Percentiles rank a stretch among this genome's conserved stretches.
phyloP scores from a whole-genome alignment of 2,329 filamentous ascomycete genomes.

The Aotearoamyces nothofagi region DNA sequence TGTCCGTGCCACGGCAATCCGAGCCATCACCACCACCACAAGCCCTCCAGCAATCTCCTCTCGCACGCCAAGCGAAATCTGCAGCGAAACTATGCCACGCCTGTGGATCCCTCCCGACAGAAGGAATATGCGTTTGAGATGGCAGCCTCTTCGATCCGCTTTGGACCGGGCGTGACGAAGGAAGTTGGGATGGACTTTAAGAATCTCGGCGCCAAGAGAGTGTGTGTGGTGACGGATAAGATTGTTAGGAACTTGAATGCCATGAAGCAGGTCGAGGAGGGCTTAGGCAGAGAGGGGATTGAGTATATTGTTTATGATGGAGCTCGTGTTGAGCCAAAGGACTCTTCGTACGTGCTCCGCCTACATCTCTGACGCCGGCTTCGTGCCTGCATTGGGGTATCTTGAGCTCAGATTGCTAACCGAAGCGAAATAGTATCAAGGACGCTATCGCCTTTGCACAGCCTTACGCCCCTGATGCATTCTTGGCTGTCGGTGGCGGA shows the following conservation, averaged over 20 bases:
- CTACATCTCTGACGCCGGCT: not conserved
- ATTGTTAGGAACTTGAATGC: conserved; percentile 73
- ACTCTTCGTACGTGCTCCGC: conserved; percentile 53
- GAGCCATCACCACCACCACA: conserved; percentile 50
- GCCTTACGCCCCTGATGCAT: conserved; percentile 69
- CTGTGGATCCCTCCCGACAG: conserved; percentile 52
- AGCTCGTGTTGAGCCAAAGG: conserved; percentile 82
- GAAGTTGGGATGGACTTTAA: conserved; percentile 97
- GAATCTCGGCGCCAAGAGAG: conserved; percentile 75
- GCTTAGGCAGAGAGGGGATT: conserved; percentile 62
- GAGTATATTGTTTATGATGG: conserved; percentile 69
- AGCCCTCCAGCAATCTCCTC: conserved; percentile 21
- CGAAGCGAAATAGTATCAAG: conserved; percentile 44
- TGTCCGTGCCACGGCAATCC: conserved; percentile 93
- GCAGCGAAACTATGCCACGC: conserved; percentile 52
- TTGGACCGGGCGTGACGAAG: conserved; percentile 82
- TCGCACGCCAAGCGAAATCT: conserved; percentile 30
- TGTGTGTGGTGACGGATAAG: conserved; percentile 82
- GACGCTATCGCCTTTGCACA: conserved; percentile 82
- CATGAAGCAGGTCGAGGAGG: conserved; percentile 80
- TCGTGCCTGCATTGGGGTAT: not conserved
- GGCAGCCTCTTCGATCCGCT: conserved; percentile 88
- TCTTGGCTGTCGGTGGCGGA: conserved; percentile 82
- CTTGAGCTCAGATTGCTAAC: not conserved
- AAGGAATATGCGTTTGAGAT: conserved; percentile 99